A percentile compares a stretch with the other conserved stretches of the same genome.
phyloP scores from a whole-genome alignment of 192 early-diverging fungal species.

The Phlyctochytrium bullatum region DNA sequence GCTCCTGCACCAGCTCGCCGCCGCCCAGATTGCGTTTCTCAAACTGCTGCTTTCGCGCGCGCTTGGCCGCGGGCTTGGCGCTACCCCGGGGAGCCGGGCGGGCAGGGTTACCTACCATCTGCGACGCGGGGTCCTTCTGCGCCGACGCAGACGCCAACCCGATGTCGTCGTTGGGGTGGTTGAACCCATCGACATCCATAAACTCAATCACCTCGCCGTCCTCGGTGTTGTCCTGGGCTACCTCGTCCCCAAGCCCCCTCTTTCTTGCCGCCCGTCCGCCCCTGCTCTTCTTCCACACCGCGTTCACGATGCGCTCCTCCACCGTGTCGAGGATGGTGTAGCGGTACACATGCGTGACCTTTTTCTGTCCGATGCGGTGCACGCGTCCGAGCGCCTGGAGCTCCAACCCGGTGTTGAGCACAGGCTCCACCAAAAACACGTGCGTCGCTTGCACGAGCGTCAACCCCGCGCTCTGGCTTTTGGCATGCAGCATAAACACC shows the following conservation, averaged over 20 bases:
- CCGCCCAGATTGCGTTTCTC: constrained; percentile 18
- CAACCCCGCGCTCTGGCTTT: constrained; percentile 47
- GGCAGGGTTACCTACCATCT: not conserved
- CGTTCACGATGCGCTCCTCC: constrained; percentile 37
- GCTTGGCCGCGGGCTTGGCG: not conserved
- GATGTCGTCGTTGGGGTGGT: not conserved
- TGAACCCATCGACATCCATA: not conserved
- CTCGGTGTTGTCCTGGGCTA: not conserved
- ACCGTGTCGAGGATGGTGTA: constrained; percentile 46
- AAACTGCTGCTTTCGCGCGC: constrained; percentile 1
- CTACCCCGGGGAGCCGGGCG: not conserved
- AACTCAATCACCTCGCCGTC: not conserved
- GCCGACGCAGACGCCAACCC: not conserved
- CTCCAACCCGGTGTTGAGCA: constrained; percentile 44
- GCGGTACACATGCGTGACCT: constrained; percentile 46
- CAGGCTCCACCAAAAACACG: constrained; percentile 54
- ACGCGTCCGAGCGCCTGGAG: constrained; percentile 51
- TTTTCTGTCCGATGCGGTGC: constrained; percentile 52
- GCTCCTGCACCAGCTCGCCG: constrained; percentile 29
- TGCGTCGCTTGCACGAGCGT: constrained; percentile 54
- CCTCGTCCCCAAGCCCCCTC: not conserved
- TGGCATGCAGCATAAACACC: constrained; percentile 51
- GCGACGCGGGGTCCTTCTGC: not conserved
- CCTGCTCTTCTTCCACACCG: constrained; percentile 8
- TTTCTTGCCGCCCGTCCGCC: not conserved